Evolutionary conservation across 495 filamentous ascomycete genomes (phyloP).

Genomic region (Talaromyces stipitatus): DNA sequence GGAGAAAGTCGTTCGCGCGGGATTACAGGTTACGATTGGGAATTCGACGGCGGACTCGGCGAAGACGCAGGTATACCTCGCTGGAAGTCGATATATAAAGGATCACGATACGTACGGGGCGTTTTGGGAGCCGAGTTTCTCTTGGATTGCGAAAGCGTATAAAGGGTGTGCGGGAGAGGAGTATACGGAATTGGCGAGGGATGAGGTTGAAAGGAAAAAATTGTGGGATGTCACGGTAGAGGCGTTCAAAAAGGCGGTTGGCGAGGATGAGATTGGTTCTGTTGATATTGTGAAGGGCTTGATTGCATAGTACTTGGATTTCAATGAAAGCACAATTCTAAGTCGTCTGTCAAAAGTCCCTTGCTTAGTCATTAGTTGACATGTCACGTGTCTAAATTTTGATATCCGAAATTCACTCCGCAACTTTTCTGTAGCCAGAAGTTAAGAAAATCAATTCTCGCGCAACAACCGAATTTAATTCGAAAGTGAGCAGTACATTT

Average conservation of each 20-base stretch:
- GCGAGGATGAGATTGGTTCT: constrained; percentile 8
- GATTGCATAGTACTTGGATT: not conserved
- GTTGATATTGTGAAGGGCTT: constrained; percentile 8
- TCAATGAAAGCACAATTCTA: too few species aligned
- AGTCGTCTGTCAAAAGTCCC: too few species aligned
- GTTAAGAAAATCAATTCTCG: not conserved
- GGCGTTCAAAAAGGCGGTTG: constrained; percentile 8
- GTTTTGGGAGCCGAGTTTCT: constrained; percentile 12
- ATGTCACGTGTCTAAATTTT: not conserved
- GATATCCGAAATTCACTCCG: not conserved
- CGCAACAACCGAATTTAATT: not conserved
- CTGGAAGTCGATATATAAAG: constrained; percentile 5
- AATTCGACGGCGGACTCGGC: constrained; percentile 10
- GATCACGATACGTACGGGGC: constrained; percentile 10
- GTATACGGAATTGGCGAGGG: constrained; percentile 8
- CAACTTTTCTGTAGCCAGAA: constrained; percentile 4
- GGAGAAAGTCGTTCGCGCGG: not conserved
- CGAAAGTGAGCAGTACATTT: not conserved
- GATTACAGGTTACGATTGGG: constrained; percentile 1
- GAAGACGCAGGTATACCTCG: constrained; percentile 16
- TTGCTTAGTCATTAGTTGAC: not conserved
- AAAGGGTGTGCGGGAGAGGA: constrained; percentile 7
- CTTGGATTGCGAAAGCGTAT: constrained; percentile 6
- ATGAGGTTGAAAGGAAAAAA: constrained; percentile 10
- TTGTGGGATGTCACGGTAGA: constrained; percentile 11